A percentile compares a stretch with the other conserved stretches of the same genome.
These are phyloP conservation scores for Thalassiosira exigua DNA, from an alignment of 352 stramenopile genomes.

Conservation along the genomic window DNA sequence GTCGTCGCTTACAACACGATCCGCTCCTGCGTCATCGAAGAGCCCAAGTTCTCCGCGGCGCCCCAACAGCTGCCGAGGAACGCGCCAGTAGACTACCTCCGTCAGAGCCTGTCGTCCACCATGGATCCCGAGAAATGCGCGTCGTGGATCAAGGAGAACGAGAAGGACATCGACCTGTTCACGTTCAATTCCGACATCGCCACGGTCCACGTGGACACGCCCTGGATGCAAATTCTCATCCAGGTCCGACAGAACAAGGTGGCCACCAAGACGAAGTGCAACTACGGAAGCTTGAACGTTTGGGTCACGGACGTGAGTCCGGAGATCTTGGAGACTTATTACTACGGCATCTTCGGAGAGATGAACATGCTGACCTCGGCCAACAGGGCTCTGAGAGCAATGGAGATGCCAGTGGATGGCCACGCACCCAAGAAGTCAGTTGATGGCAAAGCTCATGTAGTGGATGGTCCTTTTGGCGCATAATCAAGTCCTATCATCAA, in stretches of 20 bases:
- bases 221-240: slow-evolving; percentile 15
- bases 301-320: slow-evolving; percentile 16
- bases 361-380: too few relatives aligned
- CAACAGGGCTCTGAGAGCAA: too few relatives aligned
- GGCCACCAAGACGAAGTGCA: neutral
- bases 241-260: slow-evolving; percentile 20
- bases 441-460: too few relatives aligned
- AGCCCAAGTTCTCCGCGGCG: too few relatives aligned
- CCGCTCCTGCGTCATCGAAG: neutral
- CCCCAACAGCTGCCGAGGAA: neutral
- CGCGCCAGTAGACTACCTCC: slow-evolving; percentile 12
- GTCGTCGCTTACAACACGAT: slow-evolving; percentile 18
- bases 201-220: slow-evolving; percentile 3
- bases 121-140: slow-evolving; percentile 8
- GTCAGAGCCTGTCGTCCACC: neutral
- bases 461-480: too few relatives aligned
- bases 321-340: too few relatives aligned
- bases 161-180: neutral
- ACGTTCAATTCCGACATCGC: slow-evolving; percentile 8
- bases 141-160: slow-evolving; percentile 8
- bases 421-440: too few relatives aligned
- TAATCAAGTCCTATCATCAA: too few relatives aligned
- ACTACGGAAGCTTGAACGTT: slow-evolving; percentile 10
- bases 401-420: too few relatives aligned
- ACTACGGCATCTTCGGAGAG: too few relatives aligned